These are phyloP conservation scores for Alternaria longipes DNA, from an alignment of 2,329 filamentous ascomycete genomes.

Conservation along the genomic window DNA sequence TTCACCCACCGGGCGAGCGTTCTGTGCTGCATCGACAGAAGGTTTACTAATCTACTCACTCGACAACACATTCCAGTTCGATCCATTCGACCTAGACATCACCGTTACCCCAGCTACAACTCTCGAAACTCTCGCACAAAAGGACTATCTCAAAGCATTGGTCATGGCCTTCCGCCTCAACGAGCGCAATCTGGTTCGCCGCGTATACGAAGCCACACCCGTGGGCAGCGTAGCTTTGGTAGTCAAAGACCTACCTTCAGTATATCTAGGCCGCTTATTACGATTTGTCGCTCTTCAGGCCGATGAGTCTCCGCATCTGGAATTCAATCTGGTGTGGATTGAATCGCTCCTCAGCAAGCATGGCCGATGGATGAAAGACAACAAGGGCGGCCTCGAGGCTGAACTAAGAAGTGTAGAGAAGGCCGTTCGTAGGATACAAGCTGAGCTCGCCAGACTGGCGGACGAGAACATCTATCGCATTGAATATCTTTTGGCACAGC, in stretches of 20 bases:
- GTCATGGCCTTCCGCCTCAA: slow-evolving; percentile 98
- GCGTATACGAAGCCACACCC: slow-evolving; percentile 86
- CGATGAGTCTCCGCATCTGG: slow-evolving; percentile 90
- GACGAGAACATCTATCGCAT: slow-evolving; percentile 91
- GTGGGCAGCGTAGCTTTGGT: slow-evolving; percentile 77
- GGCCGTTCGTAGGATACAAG: slow-evolving; percentile 80
- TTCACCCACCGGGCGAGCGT: slow-evolving; percentile 85
- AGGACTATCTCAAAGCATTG: slow-evolving; percentile 88
- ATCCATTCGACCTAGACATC: slow-evolving; percentile 95
- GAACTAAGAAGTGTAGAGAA: slow-evolving; percentile 85
- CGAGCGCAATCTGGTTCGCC: slow-evolving; percentile 80
- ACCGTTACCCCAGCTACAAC: slow-evolving; percentile 84
- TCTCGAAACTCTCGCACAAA: slow-evolving; percentile 74
- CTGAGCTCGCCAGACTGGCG: slow-evolving; percentile 81
- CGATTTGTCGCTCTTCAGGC: slow-evolving; percentile 88
- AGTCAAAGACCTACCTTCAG: slow-evolving; percentile 78
- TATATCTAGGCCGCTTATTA: slow-evolving; percentile 86
- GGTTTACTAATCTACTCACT: slow-evolving; percentile 93
- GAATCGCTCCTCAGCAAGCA: slow-evolving; percentile 82
- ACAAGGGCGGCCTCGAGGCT: slow-evolving; percentile 79
- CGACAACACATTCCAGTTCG: slow-evolving; percentile 84
- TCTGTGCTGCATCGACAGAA: slow-evolving; percentile 95
- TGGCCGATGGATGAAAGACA: slow-evolving; percentile 83
- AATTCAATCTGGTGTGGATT: slow-evolving; percentile 95
- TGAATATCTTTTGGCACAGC: slow-evolving; percentile 76